Percentiles rank a stretch among this genome's conserved stretches.
These are phyloP conservation scores for Penicillium chermesinum DNA, from an alignment of 495 filamentous ascomycete genomes.

Conservation along the genomic window DNA sequence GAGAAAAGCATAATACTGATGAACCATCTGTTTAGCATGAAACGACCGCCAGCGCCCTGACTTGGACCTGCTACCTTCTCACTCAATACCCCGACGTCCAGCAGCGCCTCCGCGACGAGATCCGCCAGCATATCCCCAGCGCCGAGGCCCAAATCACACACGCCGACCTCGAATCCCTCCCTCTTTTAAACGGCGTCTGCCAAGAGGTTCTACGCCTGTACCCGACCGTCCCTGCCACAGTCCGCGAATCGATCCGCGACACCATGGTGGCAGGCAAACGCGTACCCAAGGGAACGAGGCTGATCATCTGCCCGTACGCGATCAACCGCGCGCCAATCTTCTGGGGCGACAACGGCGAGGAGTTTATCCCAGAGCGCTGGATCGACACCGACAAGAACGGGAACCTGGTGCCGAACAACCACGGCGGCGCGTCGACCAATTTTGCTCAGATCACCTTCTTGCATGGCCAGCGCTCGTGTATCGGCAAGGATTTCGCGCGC, in stretches of 20 bases:
- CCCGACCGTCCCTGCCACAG: conserved; percentile 47
- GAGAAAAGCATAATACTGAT: background rate
- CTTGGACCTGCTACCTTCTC: conserved; percentile 49
- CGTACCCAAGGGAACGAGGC: conserved; percentile 40
- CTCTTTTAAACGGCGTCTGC: conserved; percentile 49
- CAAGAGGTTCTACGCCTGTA: conserved; percentile 46
- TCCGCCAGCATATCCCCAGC: conserved; percentile 38
- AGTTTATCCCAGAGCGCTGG: conserved; percentile 47
- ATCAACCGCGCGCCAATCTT: conserved; percentile 37
- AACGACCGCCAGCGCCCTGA: conserved; percentile 50
- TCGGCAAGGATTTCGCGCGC: conserved; percentile 47
- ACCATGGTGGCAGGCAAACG: conserved; percentile 40
- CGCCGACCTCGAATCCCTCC: conserved; percentile 43
- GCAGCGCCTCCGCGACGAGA: conserved; percentile 41
- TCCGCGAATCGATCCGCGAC: conserved; percentile 43
- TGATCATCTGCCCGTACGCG: conserved; percentile 42
- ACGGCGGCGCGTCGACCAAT: conserved; percentile 40
- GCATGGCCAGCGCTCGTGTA: conserved; percentile 45
- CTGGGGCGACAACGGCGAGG: conserved; percentile 38
- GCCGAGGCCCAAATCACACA: conserved; percentile 23
- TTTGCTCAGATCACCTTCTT: conserved; percentile 46
- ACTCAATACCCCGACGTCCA: conserved; percentile 44
- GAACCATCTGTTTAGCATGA: conserved; percentile 40
- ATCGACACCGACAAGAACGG: conserved; percentile 37
- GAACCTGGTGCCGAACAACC: conserved; percentile 24